These are phyloP conservation scores for Monosporozyma siamensis DNA, from an alignment of 805 yeast species.

Conservation along the genomic window DNA sequence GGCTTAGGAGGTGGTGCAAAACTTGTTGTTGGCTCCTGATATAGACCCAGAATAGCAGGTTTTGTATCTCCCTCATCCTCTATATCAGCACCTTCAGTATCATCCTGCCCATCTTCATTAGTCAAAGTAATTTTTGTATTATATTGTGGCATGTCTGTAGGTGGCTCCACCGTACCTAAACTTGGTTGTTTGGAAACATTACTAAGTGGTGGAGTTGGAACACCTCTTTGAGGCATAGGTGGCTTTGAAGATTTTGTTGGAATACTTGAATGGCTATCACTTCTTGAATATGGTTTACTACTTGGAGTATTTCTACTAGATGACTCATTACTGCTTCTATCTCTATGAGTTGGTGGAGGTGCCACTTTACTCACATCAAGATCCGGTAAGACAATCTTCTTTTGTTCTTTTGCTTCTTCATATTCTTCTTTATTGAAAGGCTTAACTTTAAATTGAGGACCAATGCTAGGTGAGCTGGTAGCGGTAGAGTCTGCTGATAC, in stretches of 20 bases:
- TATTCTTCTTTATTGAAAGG: conserved; percentile 15
- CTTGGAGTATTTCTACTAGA: background rate
- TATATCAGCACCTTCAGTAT: background rate
- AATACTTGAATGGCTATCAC: too few relatives aligned
- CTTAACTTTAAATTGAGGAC: conserved; percentile 12
- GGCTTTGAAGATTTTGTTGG: background rate
- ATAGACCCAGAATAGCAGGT: conserved; percentile 25
- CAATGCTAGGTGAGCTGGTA: background rate
- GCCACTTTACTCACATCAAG: conserved; percentile 16
- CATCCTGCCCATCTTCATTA: too few relatives aligned
- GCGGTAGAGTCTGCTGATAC: background rate
- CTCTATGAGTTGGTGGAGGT: conserved; percentile 27
- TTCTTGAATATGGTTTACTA: background rate
- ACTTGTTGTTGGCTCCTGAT: conserved; percentile 18
- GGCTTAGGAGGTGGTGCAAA: conserved; percentile 38
- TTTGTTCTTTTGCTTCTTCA: conserved; percentile 9
- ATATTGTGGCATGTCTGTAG: too few relatives aligned
- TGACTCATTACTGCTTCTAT: conserved; percentile 10
- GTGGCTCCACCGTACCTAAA: too few relatives aligned
- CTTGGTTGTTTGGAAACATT: too few relatives aligned
- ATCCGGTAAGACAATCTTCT: conserved; percentile 7
- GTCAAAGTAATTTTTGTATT: too few relatives aligned
- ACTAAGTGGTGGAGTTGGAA: conserved; percentile 1
- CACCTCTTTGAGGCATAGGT: background rate
- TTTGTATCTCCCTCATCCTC: background rate